Conservation (phyloP, 2,329 filamentous ascomycete genomes). For the Seiridium cupressi region DNA sequence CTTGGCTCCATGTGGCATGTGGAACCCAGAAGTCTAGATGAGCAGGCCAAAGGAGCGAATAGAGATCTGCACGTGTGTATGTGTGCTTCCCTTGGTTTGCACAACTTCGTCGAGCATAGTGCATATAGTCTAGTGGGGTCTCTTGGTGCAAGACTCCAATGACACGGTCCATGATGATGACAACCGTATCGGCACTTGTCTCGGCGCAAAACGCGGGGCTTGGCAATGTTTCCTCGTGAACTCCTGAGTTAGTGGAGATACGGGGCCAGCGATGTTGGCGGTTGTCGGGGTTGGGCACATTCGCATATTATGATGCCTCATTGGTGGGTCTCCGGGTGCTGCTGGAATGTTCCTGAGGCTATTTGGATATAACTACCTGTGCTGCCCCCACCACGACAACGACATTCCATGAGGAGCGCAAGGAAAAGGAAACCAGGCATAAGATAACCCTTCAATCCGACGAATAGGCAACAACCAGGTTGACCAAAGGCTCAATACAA, state of each 20-base stretch:
- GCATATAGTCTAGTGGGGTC: not conserved
- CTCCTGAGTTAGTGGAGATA: not conserved
- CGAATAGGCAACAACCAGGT: not conserved
- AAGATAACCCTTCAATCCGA: not conserved
- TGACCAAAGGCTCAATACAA: not conserved
- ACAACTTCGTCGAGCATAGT: not conserved
- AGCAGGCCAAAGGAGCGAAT: not conserved
- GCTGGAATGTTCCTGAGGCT: constrained; percentile 3
- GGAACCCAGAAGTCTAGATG: not conserved
- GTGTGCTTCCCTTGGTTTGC: not conserved
- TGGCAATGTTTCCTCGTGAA: not conserved
- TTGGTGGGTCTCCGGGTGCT: not conserved
- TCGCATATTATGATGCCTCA: not conserved
- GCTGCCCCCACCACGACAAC: not conserved
- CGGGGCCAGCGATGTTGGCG: not conserved
- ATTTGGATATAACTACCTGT: not conserved
- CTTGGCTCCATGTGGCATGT: not conserved
- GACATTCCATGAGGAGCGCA: not conserved
- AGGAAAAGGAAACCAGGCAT: not conserved
- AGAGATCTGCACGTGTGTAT: not conserved
- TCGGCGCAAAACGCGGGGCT: not conserved
- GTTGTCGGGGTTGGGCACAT: not conserved
- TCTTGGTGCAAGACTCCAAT: not conserved
- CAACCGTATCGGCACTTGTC: not conserved
- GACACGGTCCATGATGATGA: not conserved